phyloP scores from a whole-genome alignment of 2,329 filamentous ascomycete species.

The Fusarium sp. region DNA sequence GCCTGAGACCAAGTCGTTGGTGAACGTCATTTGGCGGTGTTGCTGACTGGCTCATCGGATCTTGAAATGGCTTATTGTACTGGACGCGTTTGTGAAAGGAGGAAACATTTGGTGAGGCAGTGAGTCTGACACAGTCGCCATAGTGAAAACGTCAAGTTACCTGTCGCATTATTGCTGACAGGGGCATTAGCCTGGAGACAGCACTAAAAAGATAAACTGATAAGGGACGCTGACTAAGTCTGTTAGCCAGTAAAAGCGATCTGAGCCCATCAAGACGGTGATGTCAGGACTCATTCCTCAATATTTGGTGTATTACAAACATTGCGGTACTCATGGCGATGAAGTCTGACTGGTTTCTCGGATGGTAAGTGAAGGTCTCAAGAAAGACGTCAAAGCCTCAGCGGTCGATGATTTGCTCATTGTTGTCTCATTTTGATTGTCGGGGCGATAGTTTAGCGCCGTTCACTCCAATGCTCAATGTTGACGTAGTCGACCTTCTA shows the following conservation, averaged over 20 bases:
- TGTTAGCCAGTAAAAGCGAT: neutral
- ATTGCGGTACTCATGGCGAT: rapidly evolving
- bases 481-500: conserved; percentile 27
- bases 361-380: neutral
- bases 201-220: neutral
- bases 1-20: conserved; percentile 3
- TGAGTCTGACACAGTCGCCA: neutral
- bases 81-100: too few relatives aligned
- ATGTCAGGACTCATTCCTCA: neutral
- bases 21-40: neutral
- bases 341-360: rapidly evolving
- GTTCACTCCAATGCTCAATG: neutral
- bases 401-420: neutral
- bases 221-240: neutral
- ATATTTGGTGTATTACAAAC: neutral
- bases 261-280: neutral
- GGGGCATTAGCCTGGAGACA: neutral
- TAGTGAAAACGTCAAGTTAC: neutral
- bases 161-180: neutral
- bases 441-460: conserved; percentile 2
- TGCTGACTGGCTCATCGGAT: neutral
- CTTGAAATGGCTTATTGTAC: neutral
- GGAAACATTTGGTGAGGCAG: neutral
- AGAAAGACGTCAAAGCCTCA: rapidly evolving
- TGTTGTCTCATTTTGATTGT: neutral